Percentiles rank a stretch among this genome's conserved stretches.
Evolutionary conservation across 306 rosid genomes (phyloP).

Genomic region (Urtica urens): DNA sequence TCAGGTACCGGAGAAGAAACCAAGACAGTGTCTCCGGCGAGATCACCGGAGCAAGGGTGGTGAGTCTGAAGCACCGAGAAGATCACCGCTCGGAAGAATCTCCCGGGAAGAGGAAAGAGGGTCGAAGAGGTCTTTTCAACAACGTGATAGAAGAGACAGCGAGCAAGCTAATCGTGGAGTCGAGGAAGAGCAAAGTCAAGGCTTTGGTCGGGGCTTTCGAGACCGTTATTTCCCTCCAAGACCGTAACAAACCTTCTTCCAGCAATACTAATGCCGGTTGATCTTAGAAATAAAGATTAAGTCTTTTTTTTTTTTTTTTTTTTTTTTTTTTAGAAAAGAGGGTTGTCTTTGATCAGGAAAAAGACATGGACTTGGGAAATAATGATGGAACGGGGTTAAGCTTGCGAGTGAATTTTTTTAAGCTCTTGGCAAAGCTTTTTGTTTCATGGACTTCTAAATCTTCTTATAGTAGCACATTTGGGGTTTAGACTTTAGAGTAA

Average conservation of each 20-base stretch:
- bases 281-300: conserved; percentile 9
- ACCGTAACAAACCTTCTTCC: conserved; percentile 47
- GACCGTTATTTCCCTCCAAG: conserved; percentile 93
- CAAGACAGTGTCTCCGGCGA: conserved; percentile 18
- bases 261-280: conserved; percentile 25
- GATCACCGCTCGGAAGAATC: no score
- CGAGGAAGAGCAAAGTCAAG: conserved; percentile 86
- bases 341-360: no score
- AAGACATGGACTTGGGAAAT: no score
- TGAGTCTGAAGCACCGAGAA: conserved; percentile 71
- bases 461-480: no score
- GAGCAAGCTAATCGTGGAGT: conserved; percentile 62
- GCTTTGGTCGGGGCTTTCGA: conserved; percentile 98
- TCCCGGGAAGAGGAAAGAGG: conserved; percentile 70
- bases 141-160: conserved; percentile 90
- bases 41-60: conserved; percentile 27
- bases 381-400: no score
- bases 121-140: conserved; percentile 62
- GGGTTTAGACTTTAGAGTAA: no score
- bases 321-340: conserved; percentile 3
- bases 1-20: conserved; percentile 36
- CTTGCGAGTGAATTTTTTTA: no score
- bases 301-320: conserved; percentile 4
- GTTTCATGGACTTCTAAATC: no score
- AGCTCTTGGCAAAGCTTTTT: no score